Base-by-base conservation (phyloP, 192 early-diverging fungal species). In the Coemansia sp. region DNA sequence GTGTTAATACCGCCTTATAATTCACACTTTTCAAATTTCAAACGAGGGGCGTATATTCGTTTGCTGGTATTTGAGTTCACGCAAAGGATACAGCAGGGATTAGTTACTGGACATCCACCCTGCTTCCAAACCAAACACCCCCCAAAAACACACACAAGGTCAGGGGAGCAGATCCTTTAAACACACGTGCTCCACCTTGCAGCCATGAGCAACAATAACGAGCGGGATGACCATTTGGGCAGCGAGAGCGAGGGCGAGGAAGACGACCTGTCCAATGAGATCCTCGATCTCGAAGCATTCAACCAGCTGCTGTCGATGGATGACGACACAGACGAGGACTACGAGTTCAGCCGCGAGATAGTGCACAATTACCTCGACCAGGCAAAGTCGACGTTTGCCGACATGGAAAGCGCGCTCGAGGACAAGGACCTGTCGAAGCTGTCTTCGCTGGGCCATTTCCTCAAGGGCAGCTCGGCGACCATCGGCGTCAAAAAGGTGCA, bases 221-320 rank as follows among this genome's bases (percentile, higher is more conserved):
- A 56, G 38, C 25, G 43, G n/a, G 30, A 8, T 8, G 43, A 49
- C 25, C 22, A 16, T 7, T 16, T 16, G 24, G 25, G 25, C 47
- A 49, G 47, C 35, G 46, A 27, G 50, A 49, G 47, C 35, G 46
- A 27, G 50, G 58, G 59, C 6, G 19, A 63, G 9, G 71, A 80
- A 8, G 77, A 74, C 50, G 77, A 71, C 35, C 49, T 74, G 7
- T 11, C 62, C 10, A 71, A 80, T 42, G 89, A 85, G 19, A 85
- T 96, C 28, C 80, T 94, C 40, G 91, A 95, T 56, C 82, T 88
- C 38, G 68, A 71, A 31, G 88, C 85, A n/a, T 95, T 96, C 78
- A 88, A 93, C 58, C 92, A 95, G 73, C 73, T 97, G 32, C 62
- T 95, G 38, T 89, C 92, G 22, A 93, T 96, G 92, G 94, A 96